Percentiles rank a stretch among this genome's conserved stretches.
These are phyloP conservation scores for Hyparrhenia diplandra DNA, from an alignment of 176 grass and related monocot species.

Conservation along the genomic window DNA sequence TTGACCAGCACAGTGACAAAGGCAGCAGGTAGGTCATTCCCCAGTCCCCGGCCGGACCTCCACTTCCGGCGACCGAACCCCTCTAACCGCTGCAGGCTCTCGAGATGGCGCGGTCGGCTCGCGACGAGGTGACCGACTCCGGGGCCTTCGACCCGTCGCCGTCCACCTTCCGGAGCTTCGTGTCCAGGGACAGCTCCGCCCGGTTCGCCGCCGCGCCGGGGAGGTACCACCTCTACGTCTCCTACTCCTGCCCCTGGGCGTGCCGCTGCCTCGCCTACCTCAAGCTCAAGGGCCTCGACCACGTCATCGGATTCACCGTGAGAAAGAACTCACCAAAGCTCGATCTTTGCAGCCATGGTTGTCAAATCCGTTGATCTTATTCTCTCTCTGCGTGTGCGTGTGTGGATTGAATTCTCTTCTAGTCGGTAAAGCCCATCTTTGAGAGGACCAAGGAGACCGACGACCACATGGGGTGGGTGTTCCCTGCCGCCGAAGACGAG, in stretches of 20 bases:
- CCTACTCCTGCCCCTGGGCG: constrained; percentile 94
- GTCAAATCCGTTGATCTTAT: neutral
- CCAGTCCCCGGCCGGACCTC: too few relatives aligned
- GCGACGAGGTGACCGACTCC: constrained; percentile 64
- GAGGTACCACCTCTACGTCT: constrained; percentile 92
- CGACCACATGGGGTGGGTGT: constrained; percentile 88
- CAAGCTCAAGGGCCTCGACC: constrained; percentile 88
- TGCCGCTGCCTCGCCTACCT: constrained; percentile 80
- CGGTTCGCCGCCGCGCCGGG: constrained; percentile 68
- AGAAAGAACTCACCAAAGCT: neutral
- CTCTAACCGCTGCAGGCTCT: neutral
- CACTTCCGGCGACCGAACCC: too few relatives aligned
- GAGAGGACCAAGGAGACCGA: constrained; percentile 73
- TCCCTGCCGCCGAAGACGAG: constrained; percentile 52
- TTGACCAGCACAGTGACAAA: too few relatives aligned
- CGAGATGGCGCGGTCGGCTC: constrained; percentile 73
- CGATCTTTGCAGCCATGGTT: neutral
- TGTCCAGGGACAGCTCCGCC: constrained; percentile 59
- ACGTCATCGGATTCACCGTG: constrained; percentile 60
- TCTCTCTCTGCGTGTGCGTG: neutral
- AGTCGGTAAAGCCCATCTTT: constrained; percentile 78
- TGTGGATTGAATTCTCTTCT: neutral
- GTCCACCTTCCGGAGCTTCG: constrained; percentile 75
- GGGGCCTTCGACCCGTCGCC: constrained; percentile 77
- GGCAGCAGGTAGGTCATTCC: too few relatives aligned